Evolutionary conservation across 805 yeast species (phyloP).

Genomic region (Myxozyma neglecta): DNA sequence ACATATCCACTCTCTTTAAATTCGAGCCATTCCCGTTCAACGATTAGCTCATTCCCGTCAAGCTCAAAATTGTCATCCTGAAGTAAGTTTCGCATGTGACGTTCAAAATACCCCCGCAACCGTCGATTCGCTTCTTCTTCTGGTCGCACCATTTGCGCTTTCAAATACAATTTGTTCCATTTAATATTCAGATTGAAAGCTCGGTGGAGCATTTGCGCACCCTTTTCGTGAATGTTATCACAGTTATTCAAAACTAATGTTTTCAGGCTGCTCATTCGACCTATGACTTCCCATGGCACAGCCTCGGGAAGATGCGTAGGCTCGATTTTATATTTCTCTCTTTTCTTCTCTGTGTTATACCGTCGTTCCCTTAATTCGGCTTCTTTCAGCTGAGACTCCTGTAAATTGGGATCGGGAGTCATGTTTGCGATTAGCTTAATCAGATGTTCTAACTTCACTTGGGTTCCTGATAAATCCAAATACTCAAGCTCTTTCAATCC

Average conservation of each 20-base stretch:
- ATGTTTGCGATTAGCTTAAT: background rate
- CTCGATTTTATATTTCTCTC: background rate
- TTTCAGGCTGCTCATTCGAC: conserved; percentile 5
- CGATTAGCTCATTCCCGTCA: conserved; percentile 6
- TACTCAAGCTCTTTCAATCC: conserved; percentile 3
- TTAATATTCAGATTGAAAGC: conserved; percentile 1
- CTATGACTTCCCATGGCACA: conserved; percentile 8
- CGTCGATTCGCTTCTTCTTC: background rate
- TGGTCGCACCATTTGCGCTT: background rate
- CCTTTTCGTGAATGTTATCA: background rate
- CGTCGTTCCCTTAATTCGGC: background rate
- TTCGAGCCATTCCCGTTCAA: conserved; percentile 1
- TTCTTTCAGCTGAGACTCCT: background rate
- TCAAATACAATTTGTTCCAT: background rate
- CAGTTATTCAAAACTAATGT: conserved; percentile 6
- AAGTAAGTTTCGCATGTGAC: background rate
- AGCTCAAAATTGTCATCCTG: background rate
- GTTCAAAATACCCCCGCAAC: conserved; percentile 4
- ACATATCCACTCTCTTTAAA: conserved; percentile 6
- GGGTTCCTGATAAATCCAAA: conserved; percentile 7
- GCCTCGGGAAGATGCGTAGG: background rate
- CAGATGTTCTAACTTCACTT: background rate
- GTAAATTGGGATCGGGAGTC: background rate
- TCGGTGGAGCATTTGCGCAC: background rate
- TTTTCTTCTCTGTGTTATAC: background rate